phyloP scores from a whole-genome alignment of 2,329 filamentous ascomycete genomes.

The Rhynchosporium graminicola region DNA sequence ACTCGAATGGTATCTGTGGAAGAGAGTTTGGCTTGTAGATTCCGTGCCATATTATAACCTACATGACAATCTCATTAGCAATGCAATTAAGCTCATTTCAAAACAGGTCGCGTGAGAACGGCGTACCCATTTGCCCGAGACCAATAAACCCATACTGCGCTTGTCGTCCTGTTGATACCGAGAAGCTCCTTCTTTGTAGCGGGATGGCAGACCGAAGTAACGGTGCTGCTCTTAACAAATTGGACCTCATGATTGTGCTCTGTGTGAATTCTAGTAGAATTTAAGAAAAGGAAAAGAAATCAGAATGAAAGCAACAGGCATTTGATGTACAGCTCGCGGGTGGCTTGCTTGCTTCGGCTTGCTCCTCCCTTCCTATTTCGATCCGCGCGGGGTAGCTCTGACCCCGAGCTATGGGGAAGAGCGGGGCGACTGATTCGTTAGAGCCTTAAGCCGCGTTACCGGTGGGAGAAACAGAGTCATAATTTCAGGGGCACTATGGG shows the following conservation, averaged over 20 bases:
- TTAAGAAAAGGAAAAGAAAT: background rate
- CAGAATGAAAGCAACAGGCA: background rate
- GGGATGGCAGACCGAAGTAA: conserved; percentile 30
- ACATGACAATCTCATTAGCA: conserved; percentile 21
- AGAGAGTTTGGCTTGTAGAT: conserved; percentile 66
- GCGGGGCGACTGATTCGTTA: conserved; percentile 1
- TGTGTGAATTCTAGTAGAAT: background rate
- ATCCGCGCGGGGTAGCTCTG: background rate
- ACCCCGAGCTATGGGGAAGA: conserved; percentile 6
- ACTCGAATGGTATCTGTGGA: conserved; percentile 62
- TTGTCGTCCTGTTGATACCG: conserved; percentile 46
- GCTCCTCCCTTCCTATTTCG: background rate
- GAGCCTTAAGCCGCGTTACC: conserved; percentile 1
- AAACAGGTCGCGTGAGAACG: conserved; percentile 21
- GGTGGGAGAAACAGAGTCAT: background rate
- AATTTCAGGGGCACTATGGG: background rate
- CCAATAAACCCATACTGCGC: conserved; percentile 61
- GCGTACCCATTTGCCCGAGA: conserved; percentile 60
- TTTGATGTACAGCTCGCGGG: conserved; percentile 4
- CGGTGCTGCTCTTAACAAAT: conserved; percentile 30
- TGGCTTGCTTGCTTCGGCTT: conserved; percentile 7
- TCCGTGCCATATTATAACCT: conserved; percentile 75
- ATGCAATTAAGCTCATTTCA: conserved; percentile 15
- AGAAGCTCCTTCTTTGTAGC: conserved; percentile 45
- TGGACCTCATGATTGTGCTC: conserved; percentile 34